Conservation (phyloP, 1,284 basidiomycete species). For the Ganoderma lingzhi region DNA sequence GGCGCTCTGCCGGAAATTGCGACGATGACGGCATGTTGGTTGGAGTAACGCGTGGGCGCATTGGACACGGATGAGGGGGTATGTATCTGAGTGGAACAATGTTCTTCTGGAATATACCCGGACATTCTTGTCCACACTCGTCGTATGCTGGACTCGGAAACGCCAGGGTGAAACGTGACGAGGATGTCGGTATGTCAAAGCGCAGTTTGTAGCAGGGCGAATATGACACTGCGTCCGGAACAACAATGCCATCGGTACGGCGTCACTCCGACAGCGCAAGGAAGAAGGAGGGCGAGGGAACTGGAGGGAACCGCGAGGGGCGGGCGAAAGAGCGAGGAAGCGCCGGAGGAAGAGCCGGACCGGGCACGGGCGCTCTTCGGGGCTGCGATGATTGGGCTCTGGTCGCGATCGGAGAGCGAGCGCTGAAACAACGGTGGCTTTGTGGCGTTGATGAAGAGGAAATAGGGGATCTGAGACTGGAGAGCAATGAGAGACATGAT, state of each 20-base stretch:
- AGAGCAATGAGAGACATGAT: background rate
- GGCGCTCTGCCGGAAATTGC: background rate
- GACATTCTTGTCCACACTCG: background rate
- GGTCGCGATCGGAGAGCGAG: constrained; percentile 8
- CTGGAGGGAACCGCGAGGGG: background rate
- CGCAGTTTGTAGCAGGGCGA: background rate
- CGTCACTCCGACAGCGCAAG: background rate
- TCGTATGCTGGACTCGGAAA: background rate
- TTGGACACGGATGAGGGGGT: background rate
- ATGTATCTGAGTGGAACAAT: background rate
- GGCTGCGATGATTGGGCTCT: constrained; percentile 9
- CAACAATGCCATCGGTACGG: background rate
- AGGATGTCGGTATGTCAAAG: background rate
- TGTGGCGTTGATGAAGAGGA: constrained; percentile 26
- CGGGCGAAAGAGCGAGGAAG: background rate
- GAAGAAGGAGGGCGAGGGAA: background rate
- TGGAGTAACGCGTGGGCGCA: background rate
- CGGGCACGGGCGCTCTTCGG: constrained; percentile 11
- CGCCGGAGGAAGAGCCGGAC: background rate
- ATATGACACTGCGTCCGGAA: background rate
- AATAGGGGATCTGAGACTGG: constrained; percentile 16
- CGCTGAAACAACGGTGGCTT: constrained; percentile 24
- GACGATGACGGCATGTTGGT: background rate
- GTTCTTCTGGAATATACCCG: background rate
- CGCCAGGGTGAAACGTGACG: background rate